These are phyloP conservation scores for Rhodotorula diobovata DNA, from an alignment of 768 basidiomycete species.

Conservation along the genomic window DNA sequence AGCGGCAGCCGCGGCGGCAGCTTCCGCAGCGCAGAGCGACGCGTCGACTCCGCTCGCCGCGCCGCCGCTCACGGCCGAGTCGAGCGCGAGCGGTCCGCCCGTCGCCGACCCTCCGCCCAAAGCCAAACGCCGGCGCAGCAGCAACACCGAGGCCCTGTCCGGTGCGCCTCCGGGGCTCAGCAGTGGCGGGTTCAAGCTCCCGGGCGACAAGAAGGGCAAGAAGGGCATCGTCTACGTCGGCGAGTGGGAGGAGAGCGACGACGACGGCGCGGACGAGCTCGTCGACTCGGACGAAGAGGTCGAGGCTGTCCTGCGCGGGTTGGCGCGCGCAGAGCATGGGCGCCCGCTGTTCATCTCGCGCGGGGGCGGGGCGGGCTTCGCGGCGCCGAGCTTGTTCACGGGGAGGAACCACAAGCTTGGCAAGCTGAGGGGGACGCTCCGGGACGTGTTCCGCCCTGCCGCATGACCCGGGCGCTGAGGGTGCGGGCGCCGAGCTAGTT, in stretches of 20 bases:
- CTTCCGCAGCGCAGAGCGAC: neutral
- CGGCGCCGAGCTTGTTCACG: slow-evolving; percentile 73
- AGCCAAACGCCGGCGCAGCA: neutral
- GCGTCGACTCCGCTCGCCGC: no score
- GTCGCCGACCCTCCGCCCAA: no score
- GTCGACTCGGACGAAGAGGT: slow-evolving; percentile 80
- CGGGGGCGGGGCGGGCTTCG: slow-evolving; percentile 62
- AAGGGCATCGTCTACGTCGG: slow-evolving; percentile 62
- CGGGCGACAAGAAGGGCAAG: slow-evolving; percentile 52
- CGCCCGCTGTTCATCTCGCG: slow-evolving; percentile 55
- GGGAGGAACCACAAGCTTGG: slow-evolving; percentile 63
- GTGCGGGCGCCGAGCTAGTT: neutral
- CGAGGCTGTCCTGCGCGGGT: slow-evolving; percentile 63
- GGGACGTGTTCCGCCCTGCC: slow-evolving; percentile 9
- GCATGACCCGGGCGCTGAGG: neutral
- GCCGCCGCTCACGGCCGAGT: neutral
- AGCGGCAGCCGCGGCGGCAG: neutral
- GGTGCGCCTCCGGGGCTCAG: no score
- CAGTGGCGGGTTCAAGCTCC: neutral
- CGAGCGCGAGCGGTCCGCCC: no score
- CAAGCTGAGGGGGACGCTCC: slow-evolving; percentile 59
- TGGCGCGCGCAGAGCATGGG: slow-evolving; percentile 1
- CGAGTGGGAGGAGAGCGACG: slow-evolving; percentile 63
- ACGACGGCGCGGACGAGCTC: slow-evolving; percentile 47
- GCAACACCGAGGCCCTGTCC: neutral